Evolutionary conservation across 192 early-diverging fungal species (phyloP), one percentile per base, ranked within the genome.

Genomic region (Mortierella hygrophila): DNA sequence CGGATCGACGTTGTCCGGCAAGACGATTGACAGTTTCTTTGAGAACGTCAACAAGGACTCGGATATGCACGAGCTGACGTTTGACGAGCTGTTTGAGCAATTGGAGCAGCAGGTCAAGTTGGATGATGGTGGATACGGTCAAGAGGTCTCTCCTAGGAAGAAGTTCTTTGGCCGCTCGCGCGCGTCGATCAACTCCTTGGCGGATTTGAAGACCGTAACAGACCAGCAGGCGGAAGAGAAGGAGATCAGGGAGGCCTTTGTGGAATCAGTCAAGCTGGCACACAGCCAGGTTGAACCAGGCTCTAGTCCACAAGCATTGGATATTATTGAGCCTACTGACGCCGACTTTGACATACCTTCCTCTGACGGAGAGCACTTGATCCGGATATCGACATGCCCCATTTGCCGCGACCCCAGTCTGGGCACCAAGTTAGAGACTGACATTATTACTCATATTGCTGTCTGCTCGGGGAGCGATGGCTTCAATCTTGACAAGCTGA

Each of bases 361-460:
- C 2, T 74, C 87, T 1, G 80, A 88, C 29, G 82, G 81, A 23
- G 95, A 96, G 80, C 90, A 93, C 68, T 72, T 96, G 29, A 93
- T 95, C 78, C 82, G 88, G 42, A 87, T 96, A 40, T 89, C 88
- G 23, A 88, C 91, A 21, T 97, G 96, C 78, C 95, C 95, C 35
- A 91, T 96, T 63, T 97, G 96, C 79, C 90, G 91, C 79, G 88
- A 83, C 72, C 86, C 90, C n/a, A 89, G 87, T 76, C 91, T 93
- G 20, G 83, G 73, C 60, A 85, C 83, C 63, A 89, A 82, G 52
- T 69, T 77, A 3, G 93, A 95, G 87, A 89, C 95, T 49, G 95
- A 95, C 78, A 91, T 95, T 29, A 91, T 96, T 23, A 94, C 94
- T 8, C 96, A 97, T 78, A 89, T 97, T 70, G 94, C 94, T 9